Percentiles rank a stretch among this genome's conserved stretches.
Evolutionary conservation across 2,329 filamentous ascomycete genomes (phyloP).

Genomic region (Colletotrichum orchidophilum): DNA sequence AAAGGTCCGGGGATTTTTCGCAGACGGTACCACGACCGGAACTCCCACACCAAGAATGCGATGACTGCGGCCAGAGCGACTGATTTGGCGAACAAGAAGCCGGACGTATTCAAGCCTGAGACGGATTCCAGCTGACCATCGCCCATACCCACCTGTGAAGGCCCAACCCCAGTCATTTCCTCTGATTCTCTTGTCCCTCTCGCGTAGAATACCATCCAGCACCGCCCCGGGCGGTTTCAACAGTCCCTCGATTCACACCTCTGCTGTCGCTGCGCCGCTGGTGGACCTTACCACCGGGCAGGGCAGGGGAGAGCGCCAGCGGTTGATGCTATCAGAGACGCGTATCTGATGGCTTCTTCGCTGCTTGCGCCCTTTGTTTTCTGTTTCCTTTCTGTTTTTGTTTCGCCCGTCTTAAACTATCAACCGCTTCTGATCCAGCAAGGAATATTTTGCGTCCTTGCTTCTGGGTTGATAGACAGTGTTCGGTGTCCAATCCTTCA

Average conservation of each 20-base stretch:
- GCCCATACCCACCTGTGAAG: background rate
- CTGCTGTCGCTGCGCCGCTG: slow-evolving; percentile 1
- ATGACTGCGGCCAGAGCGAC: background rate
- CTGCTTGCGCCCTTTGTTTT: background rate
- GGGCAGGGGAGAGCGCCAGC: background rate
- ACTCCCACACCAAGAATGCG: slow-evolving; percentile 22
- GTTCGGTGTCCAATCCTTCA: background rate
- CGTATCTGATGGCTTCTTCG: background rate
- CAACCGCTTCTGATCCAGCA: too few relatives aligned
- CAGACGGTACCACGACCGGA: slow-evolving; percentile 41
- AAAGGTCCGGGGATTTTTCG: slow-evolving; percentile 43
- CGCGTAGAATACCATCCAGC: background rate
- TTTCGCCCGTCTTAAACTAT: background rate
- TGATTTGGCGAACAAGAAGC: background rate
- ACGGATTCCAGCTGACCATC: background rate
- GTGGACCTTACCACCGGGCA: too few relatives aligned
- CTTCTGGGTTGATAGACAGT: background rate
- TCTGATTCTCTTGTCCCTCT: background rate
- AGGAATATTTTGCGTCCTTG: too few relatives aligned
- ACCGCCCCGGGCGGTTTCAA: background rate
- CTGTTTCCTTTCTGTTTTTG: background rate
- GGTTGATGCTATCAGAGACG: slow-evolving; percentile 1
- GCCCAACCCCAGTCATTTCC: background rate
- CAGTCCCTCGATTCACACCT: background rate
- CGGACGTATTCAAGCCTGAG: background rate